Percentiles rank a stretch among this genome's conserved stretches.
Conservation (phyloP, 352 stramenopile species). For the Globisporangium mamillatum region DNA sequence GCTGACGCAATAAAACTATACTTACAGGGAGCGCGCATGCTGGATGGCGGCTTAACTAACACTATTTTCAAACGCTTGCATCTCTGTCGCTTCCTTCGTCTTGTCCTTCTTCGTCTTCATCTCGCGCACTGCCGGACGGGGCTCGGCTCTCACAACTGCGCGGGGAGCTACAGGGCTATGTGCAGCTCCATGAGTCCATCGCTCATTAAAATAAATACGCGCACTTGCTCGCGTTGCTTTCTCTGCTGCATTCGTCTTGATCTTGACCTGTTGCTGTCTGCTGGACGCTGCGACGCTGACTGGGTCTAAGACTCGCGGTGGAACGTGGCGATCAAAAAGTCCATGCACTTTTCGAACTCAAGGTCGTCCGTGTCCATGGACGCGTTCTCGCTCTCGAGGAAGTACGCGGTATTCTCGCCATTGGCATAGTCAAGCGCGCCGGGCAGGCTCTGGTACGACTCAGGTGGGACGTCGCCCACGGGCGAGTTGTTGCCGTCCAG, state of each 20-base stretch:
- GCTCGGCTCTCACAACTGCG: background rate
- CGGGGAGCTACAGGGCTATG: background rate
- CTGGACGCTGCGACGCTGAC: background rate
- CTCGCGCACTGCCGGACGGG: background rate
- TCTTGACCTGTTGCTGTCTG: background rate
- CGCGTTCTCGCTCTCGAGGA: constrained; percentile 34
- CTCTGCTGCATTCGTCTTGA: background rate
- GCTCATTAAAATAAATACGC: constrained; percentile 22
- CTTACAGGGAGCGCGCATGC: background rate
- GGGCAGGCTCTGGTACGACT: constrained; percentile 50
- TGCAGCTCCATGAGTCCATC: constrained; percentile 3
- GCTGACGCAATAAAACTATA: constrained; percentile 1
- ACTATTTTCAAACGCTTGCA: constrained; percentile 3
- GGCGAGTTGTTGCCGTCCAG: constrained; percentile 29
- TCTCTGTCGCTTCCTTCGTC: background rate
- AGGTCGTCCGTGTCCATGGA: constrained; percentile 54
- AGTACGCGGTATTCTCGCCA: constrained; percentile 43
- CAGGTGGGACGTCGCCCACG: constrained; percentile 29
- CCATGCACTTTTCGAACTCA: constrained; percentile 79
- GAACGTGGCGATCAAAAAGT: constrained; percentile 77
- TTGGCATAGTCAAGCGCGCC: constrained; percentile 46
- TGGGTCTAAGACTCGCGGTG: constrained; percentile 39
- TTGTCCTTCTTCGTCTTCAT: background rate
- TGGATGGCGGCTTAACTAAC: background rate
- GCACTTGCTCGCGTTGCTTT: constrained; percentile 12